Percentiles rank a stretch among this genome's conserved stretches.
These are phyloP conservation scores for Aspergillus ruber DNA, from an alignment of 2,329 filamentous ascomycete genomes.

Conservation along the genomic window DNA sequence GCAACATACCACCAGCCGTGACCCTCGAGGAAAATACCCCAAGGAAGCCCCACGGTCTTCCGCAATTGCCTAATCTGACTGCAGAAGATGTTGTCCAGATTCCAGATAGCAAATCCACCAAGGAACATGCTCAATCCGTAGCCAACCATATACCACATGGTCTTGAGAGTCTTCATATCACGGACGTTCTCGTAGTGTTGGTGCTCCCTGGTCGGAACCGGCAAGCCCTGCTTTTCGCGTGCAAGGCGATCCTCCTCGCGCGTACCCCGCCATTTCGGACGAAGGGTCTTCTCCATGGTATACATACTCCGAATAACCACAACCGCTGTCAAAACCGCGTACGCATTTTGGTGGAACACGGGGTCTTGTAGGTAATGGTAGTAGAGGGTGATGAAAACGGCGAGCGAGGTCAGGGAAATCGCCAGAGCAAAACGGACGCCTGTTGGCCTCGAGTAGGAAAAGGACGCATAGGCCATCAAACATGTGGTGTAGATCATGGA, in stretches of 20 bases:
- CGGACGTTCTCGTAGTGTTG: conserved; percentile 48
- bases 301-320: conserved; percentile 69
- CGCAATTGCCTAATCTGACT: conserved; percentile 59
- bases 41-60: conserved; percentile 64
- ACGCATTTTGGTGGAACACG: conserved; percentile 74
- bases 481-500: conserved; percentile 69
- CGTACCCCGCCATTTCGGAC: conserved; percentile 51
- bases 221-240: conserved; percentile 28
- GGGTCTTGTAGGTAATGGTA: conserved; percentile 81
- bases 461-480: conserved; percentile 66
- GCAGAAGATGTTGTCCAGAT: conserved; percentile 72
- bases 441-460: conserved; percentile 59
- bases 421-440: conserved; percentile 51
- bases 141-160: conserved; percentile 71
- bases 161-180: conserved; percentile 52
- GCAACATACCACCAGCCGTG: conserved; percentile 62
- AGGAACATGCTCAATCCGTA: conserved; percentile 66
- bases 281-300: conserved; percentile 64
- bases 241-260: conserved; percentile 40
- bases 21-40: conserved; percentile 68
- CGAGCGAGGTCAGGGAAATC: conserved; percentile 48
- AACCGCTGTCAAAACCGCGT: conserved; percentile 63
- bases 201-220: conserved; percentile 37
- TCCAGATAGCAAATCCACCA: conserved; percentile 70
- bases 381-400: conserved; percentile 67